Conservation (phyloP, 2,329 filamentous ascomycete genomes). For the Ophiocordyceps camponoti-leonardi region DNA sequence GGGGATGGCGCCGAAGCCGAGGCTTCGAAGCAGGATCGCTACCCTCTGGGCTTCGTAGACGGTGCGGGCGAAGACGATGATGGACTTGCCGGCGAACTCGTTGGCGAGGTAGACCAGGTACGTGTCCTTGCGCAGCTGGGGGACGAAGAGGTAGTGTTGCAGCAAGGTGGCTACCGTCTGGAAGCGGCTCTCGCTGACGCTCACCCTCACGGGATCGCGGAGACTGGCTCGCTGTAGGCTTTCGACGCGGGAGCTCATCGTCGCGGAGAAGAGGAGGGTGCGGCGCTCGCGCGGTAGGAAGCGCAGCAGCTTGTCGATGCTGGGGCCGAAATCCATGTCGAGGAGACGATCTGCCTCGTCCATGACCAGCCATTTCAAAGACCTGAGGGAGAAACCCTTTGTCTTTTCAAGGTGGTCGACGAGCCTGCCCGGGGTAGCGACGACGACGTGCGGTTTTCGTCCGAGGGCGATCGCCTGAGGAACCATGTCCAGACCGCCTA, state of each 20-base stretch:
- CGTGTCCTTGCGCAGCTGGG: conserved; percentile 73
- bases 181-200: conserved; percentile 68
- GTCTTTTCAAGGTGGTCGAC: conserved; percentile 93
- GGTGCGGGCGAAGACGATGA: conserved; percentile 83
- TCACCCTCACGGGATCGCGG: conserved; percentile 67
- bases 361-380: conserved; percentile 79
- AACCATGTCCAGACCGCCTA: conserved; percentile 94
- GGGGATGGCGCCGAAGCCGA: conserved; percentile 83
- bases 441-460: conserved; percentile 90
- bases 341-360: conserved; percentile 86
- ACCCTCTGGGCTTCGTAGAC: conserved; percentile 81
- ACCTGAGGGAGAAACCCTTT: conserved; percentile 76
- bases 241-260: conserved; percentile 87
- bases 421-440: conserved; percentile 78
- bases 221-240: conserved; percentile 79
- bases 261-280: conserved; percentile 87
- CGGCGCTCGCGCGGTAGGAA: conserved; percentile 62
- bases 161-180: conserved; percentile 81
- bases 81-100: conserved; percentile 70
- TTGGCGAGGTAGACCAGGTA: conserved; percentile 78
- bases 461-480: conserved; percentile 76
- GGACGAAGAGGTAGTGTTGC: conserved; percentile 75
- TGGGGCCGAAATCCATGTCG: conserved; percentile 85
- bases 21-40: conserved; percentile 62
- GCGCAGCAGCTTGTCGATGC: conserved; percentile 84